Evolutionary conservation across 371 early-diverging fungal species (phyloP).

Genomic region (Lichtheimia ornata): DNA sequence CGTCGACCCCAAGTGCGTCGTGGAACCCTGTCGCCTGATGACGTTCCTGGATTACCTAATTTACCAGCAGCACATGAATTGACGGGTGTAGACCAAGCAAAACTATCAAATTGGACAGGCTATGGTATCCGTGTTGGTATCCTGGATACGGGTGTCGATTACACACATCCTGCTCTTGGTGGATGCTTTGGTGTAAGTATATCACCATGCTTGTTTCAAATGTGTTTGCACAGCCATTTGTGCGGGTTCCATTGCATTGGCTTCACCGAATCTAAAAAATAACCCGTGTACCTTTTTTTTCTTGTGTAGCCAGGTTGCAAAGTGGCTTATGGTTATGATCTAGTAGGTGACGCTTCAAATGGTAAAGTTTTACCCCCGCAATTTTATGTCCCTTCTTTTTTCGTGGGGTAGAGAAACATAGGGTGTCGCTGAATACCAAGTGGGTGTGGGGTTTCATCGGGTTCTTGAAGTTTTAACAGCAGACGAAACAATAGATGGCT

Average conservation of each 20-base stretch:
- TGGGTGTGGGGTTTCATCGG: too few relatives aligned
- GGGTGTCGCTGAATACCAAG: too few relatives aligned
- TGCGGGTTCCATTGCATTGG: too few relatives aligned
- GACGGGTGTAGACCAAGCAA: constrained; percentile 16
- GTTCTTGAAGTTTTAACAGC: too few relatives aligned
- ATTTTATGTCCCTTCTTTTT: too few relatives aligned
- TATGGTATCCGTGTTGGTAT: constrained; percentile 20
- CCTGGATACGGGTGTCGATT: constrained; percentile 54
- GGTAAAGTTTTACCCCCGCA: constrained; percentile 3
- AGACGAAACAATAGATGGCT: too few relatives aligned
- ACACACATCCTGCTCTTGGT: constrained; percentile 71
- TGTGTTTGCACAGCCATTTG: too few relatives aligned
- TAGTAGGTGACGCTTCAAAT: constrained; percentile 56
- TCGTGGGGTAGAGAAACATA: too few relatives aligned
- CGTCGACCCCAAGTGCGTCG: constrained; percentile 8
- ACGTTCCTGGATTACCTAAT: constrained; percentile 14
- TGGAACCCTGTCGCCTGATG: neutral
- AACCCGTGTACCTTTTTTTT: neutral
- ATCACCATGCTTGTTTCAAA: neutral
- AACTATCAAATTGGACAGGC: constrained; percentile 7
- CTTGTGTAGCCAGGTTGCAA: constrained; percentile 45
- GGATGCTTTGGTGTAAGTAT: constrained; percentile 61
- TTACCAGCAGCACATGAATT: constrained; percentile 15
- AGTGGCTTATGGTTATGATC: constrained; percentile 65
- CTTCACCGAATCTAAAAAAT: too few relatives aligned